These are phyloP conservation scores for Scheffersomyces stambukii DNA, from an alignment of 1,139 yeast genomes.

Conservation along the genomic window DNA sequence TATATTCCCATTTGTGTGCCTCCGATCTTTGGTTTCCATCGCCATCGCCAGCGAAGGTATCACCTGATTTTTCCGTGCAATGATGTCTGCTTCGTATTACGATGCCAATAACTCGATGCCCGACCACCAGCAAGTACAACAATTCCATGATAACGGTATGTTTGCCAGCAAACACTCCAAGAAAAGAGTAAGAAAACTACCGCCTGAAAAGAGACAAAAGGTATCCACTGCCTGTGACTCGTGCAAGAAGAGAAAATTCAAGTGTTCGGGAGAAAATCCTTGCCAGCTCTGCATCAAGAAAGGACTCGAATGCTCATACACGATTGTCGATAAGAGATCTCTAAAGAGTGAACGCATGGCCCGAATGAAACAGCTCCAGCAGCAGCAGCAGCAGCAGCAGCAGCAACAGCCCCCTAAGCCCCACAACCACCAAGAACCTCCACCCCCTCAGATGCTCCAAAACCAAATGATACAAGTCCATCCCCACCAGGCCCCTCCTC, in stretches of 20 bases:
- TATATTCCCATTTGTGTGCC: too few species aligned
- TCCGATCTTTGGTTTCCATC: too few species aligned
- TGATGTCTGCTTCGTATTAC: too few species aligned
- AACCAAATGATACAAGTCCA: neutral
- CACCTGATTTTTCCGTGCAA: too few species aligned
- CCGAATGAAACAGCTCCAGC: conserved; percentile 6
- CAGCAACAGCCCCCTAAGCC: conserved; percentile 4
- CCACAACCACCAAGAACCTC: conserved; percentile 1
- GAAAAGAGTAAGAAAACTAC: conserved; percentile 15
- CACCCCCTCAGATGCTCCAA: conserved; percentile 1
- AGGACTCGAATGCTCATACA: conserved; percentile 21
- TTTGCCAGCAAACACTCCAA: conserved; percentile 1
- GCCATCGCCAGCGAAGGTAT: too few species aligned
- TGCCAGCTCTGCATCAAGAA: conserved; percentile 24
- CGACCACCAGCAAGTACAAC: too few species aligned
- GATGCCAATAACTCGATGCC: too few species aligned
- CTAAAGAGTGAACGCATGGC: conserved; percentile 25
- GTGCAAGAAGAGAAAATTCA: conserved; percentile 36
- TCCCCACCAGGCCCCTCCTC: too few species aligned
- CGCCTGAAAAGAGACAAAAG: conserved; percentile 24
- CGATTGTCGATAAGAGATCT: conserved; percentile 24
- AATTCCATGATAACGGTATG: too few species aligned
- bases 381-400: conserved; percentile 4
- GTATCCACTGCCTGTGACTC: conserved; percentile 39
- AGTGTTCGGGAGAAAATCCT: conserved; percentile 26